Evolutionary conservation across 306 rosid genomes (phyloP), one percentile per base, ranked within the genome.

Genomic region (Dalbergia cochinchinensis): DNA sequence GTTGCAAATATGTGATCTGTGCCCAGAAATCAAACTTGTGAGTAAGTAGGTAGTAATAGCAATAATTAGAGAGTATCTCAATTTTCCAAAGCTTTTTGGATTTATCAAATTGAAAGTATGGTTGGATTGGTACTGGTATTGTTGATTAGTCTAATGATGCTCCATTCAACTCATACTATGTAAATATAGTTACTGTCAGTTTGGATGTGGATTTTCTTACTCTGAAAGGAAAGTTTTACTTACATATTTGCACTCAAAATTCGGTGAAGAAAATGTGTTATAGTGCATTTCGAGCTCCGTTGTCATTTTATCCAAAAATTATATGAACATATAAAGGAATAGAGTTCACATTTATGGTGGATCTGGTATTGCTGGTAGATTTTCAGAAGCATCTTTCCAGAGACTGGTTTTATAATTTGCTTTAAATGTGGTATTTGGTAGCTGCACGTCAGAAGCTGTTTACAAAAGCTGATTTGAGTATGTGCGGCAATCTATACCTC

Each of bases 341-440:
- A 22, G 13, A 65, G 73, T 65, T 54, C 74, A 7, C 65, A 62
- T 51, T 61, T 64, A 3, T 51, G 50, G 41, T 20, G 58, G 65
- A 33, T 57, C 44, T 55, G 65, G 54, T 65, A 12, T 58, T 66
- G 45, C 57, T 66, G 45, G 53, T 69, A 19, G 74, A n/a, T 19
- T 66, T 66, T 65, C 57, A 57, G 13, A 53, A 37, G 73, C 55
- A 47, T 11, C n/a, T 54, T 72, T 73, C 11, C 7, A 35, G 8
- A 80, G 69, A 60, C 33, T 65, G 69, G 35, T 73, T 42, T 65
- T 80, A 31, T 62, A 20, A 13, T 4, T 20, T 80, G 60, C 67
- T 35, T 54, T 65, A 18, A 31, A 8, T 16, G 35, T 59, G 14
- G 12, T 33, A 16, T 80, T 80, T 22, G 54, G 45, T 65, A 34